A percentile compares a stretch with the other conserved stretches of the same genome.
These are phyloP conservation scores for Teratosphaeria zuluensis DNA, from an alignment of 2,329 filamentous ascomycete species.

Conservation along the genomic window DNA sequence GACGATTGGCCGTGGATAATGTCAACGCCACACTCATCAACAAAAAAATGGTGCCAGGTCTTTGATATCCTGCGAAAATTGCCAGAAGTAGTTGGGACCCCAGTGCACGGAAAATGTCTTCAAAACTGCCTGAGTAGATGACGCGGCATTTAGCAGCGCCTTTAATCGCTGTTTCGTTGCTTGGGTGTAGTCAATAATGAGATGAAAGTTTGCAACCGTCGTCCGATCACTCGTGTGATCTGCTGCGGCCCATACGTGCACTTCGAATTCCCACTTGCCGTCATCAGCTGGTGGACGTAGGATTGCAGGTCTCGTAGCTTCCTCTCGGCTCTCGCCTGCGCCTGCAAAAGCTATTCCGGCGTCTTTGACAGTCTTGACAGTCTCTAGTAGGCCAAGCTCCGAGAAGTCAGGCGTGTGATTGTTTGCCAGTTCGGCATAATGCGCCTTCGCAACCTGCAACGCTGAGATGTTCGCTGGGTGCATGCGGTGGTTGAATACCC, in stretches of 20 bases:
- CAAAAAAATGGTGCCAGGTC: slow-evolving; percentile 30
- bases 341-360: slow-evolving; percentile 24
- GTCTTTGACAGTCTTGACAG: slow-evolving; percentile 20
- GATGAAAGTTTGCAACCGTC: slow-evolving; percentile 25
- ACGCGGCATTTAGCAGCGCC: slow-evolving; percentile 6
- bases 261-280: slow-evolving; percentile 3
- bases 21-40: slow-evolving; percentile 33
- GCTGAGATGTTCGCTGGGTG: slow-evolving; percentile 29
- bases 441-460: slow-evolving; percentile 23
- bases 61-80: slow-evolving; percentile 22
- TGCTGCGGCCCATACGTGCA: slow-evolving; percentile 29
- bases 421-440: slow-evolving; percentile 30
- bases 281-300: slow-evolving; percentile 13
- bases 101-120: slow-evolving; percentile 34
- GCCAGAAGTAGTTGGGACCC: slow-evolving; percentile 33
- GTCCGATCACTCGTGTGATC: slow-evolving; percentile 30
- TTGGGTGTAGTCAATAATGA: slow-evolving; percentile 28
- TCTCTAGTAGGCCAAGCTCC: slow-evolving; percentile 26
- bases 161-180: slow-evolving; percentile 17
- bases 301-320: slow-evolving; percentile 22
- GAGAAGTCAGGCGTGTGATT: slow-evolving; percentile 32
- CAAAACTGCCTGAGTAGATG: slow-evolving; percentile 9
- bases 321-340: slow-evolving; percentile 22
- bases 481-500: slow-evolving; percentile 33
- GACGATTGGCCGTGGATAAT: slow-evolving; percentile 34